Conservation (phyloP, 1,284 basidiomycete genomes). For the Apiotrichum porosum region DNA sequence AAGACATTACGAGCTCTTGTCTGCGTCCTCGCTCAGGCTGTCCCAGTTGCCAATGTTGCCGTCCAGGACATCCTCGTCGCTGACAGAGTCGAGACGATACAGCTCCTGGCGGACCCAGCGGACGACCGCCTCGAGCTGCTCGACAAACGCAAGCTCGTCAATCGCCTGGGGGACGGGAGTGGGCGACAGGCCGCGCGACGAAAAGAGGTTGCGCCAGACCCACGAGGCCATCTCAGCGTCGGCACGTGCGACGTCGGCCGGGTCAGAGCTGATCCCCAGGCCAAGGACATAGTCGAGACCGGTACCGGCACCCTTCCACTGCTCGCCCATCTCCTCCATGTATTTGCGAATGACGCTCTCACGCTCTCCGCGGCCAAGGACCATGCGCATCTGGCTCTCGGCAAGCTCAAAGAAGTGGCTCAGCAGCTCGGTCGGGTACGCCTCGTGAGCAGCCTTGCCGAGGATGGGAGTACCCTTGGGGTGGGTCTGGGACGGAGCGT, state of each 20-base stretch:
- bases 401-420: slow-evolving; percentile 96
- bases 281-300: slow-evolving; percentile 66
- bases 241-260: slow-evolving; percentile 20
- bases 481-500: slow-evolving; percentile 6
- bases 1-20: too few species aligned
- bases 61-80: slow-evolving; percentile 63
- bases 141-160: slow-evolving; percentile 66
- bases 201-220: slow-evolving; percentile 85
- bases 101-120: slow-evolving; percentile 74
- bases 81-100: slow-evolving; percentile 63
- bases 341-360: slow-evolving; percentile 78
- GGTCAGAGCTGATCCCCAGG: slow-evolving; percentile 21
- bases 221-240: slow-evolving; percentile 80
- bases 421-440: slow-evolving; percentile 59
- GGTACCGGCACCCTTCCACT: slow-evolving; percentile 80
- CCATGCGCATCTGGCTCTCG: slow-evolving; percentile 79
- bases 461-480: neutral
- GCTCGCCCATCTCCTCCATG: slow-evolving; percentile 83
- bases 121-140: slow-evolving; percentile 71
- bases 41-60: slow-evolving; percentile 49
- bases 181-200: slow-evolving; percentile 25
- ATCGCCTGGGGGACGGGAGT: slow-evolving; percentile 23
- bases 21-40: too few species aligned
- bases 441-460: slow-evolving; percentile 30
- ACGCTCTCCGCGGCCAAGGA: slow-evolving; percentile 66